A percentile compares a stretch with the other conserved stretches of the same genome.
Conservation (phyloP, 2,329 filamentous ascomycete species). For the Pseudogymnoascus sp. region DNA sequence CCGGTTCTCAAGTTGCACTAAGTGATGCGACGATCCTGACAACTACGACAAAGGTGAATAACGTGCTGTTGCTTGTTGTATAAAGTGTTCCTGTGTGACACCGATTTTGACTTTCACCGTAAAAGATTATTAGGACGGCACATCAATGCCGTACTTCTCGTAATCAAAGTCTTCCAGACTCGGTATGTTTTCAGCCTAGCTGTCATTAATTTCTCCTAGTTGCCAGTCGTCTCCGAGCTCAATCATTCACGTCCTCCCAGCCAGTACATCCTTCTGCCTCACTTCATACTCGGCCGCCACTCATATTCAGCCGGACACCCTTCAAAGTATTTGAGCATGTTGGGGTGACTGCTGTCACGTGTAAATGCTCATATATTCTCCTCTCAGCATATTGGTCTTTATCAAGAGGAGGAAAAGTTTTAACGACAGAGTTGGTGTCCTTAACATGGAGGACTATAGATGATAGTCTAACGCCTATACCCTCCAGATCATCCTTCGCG, state of each 20-base stretch:
- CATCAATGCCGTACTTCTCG: constrained; percentile 30
- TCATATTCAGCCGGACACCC: background rate
- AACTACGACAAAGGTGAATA: too few relatives aligned
- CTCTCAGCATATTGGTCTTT: background rate
- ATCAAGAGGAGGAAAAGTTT: background rate
- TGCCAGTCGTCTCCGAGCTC: constrained; percentile 28
- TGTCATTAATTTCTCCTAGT: constrained; percentile 30
- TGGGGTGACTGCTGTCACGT: background rate
- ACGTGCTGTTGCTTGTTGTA: too few relatives aligned
- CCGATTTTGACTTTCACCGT: too few relatives aligned
- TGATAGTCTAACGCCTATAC: background rate
- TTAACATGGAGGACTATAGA: background rate
- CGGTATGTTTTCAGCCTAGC: constrained; percentile 30
- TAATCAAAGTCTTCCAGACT: constrained; percentile 32
- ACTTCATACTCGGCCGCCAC: constrained; percentile 29
- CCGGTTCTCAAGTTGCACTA: too few relatives aligned
- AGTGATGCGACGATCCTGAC: too few relatives aligned
- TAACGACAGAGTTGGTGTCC: background rate
- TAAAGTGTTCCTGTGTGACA: too few relatives aligned
- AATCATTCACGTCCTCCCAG: constrained; percentile 26
- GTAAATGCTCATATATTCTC: background rate
- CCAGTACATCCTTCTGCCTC: constrained; percentile 26
- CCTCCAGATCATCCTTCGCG: background rate
- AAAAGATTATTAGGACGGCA: background rate
- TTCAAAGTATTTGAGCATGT: background rate